These are phyloP conservation scores for Xerocomus amazonicus DNA, from an alignment of 1,284 basidiomycete genomes.

Conservation along the genomic window DNA sequence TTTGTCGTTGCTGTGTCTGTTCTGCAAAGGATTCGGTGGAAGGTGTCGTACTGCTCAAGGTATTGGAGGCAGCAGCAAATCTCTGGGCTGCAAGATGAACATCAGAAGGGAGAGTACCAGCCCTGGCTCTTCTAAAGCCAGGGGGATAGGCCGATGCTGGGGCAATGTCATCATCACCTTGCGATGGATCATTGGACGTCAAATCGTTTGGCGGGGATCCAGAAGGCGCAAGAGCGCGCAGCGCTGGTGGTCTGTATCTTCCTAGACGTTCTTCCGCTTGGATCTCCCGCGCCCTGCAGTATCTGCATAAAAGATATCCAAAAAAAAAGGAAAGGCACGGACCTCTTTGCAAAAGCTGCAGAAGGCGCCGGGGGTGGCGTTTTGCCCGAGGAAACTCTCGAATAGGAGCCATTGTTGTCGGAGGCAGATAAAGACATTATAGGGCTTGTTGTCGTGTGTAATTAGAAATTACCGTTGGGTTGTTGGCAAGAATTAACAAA, in stretches of 20 bases:
- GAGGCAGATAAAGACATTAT: conserved; percentile 85
- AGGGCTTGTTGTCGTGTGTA: conserved; percentile 58
- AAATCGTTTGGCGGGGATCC: conserved; percentile 70
- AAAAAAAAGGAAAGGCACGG: conserved; percentile 13
- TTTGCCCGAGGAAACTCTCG: conserved; percentile 77
- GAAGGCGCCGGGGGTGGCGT: conserved; percentile 87
- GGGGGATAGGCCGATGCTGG: conserved; percentile 72
- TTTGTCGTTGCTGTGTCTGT: conserved; percentile 48
- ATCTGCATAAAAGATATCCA: conserved; percentile 15
- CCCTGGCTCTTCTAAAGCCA: conserved; percentile 82
- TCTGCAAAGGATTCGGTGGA: conserved; percentile 66
- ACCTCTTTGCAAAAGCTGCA: conserved; percentile 86
- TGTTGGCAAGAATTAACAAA: conserved; percentile 40
- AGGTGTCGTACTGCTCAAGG: conserved; percentile 48
- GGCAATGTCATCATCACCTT: conserved; percentile 54
- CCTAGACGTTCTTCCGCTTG: conserved; percentile 69
- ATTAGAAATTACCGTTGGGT: conserved; percentile 75
- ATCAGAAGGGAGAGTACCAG: conserved; percentile 84
- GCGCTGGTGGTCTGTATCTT: conserved; percentile 76
- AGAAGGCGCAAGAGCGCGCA: conserved; percentile 66
- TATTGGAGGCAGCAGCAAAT: conserved; percentile 66
- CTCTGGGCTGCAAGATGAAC: conserved; percentile 82
- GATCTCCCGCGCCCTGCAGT: conserved; percentile 71
- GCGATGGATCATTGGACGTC: conserved; percentile 49
- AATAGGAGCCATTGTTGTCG: conserved; percentile 73